A percentile compares a stretch with the other conserved stretches of the same genome.
These are phyloP conservation scores for Dactylellina cionopaga DNA, from an alignment of 2,329 filamentous ascomycete genomes.

Conservation along the genomic window DNA sequence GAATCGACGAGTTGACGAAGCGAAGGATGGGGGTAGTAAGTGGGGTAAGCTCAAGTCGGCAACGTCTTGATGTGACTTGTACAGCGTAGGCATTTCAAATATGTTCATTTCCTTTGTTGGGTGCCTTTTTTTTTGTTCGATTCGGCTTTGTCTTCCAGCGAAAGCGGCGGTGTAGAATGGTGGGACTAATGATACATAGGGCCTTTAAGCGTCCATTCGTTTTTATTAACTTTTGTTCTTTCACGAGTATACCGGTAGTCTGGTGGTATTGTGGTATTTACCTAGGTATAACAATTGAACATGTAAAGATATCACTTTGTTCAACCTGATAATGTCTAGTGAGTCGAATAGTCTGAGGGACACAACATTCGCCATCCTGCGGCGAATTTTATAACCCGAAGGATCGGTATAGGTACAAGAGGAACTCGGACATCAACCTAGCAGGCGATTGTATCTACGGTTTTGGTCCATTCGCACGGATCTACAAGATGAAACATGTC, in stretches of 20 bases:
- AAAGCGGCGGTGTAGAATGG: slow-evolving; percentile 4
- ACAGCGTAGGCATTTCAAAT: neutral
- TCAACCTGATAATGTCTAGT: too few relatives aligned
- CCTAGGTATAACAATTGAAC: too few relatives aligned
- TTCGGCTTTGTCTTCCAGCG: slow-evolving; percentile 6
- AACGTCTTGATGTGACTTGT: neutral
- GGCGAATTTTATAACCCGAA: slow-evolving; percentile 19
- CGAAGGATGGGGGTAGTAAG: slow-evolving; percentile 24
- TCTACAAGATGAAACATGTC: too few relatives aligned
- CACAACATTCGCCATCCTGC: neutral
- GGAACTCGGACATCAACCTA: too few relatives aligned
- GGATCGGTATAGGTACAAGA: too few relatives aligned
- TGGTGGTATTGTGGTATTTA: too few relatives aligned
- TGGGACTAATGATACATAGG: neutral
- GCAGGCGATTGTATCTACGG: too few relatives aligned
- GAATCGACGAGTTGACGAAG: slow-evolving; percentile 45
- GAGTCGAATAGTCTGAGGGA: neutral
- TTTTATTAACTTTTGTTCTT: neutral
- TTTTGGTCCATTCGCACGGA: slow-evolving; percentile 1
- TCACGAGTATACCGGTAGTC: too few relatives aligned
- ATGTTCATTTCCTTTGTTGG: slow-evolving; percentile 7
- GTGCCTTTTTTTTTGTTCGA: neutral
- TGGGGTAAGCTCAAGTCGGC: slow-evolving; percentile 28
- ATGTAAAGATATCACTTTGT: too few relatives aligned
- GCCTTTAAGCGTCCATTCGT: slow-evolving; percentile 12